Evolutionary conservation across 2,329 filamentous ascomycete genomes (phyloP), one percentile per base, ranked within the genome.

Genomic region (Nemania serpens): DNA sequence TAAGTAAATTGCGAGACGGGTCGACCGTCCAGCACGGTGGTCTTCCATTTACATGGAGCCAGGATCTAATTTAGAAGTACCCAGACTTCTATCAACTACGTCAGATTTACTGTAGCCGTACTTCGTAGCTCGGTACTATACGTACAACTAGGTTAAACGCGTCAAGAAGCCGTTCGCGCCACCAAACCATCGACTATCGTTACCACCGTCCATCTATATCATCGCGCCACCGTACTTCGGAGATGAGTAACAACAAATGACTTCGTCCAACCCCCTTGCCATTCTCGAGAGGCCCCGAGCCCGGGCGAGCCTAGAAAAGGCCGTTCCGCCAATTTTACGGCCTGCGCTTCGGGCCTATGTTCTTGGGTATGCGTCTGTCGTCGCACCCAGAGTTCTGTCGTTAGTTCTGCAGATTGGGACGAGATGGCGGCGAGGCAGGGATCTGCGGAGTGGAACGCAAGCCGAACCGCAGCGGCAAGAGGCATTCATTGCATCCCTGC

Each of bases 301-400:
- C 53, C 67, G 56, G 46, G 63, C 48, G 52, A 63, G 65, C 58
- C 69, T 75, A 66, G 68, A 73, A 64, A 64, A 70, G 41, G 66
- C 65, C 63, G 71, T 87, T 46, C 83, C 84, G 33, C 77, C 81
- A 12, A 63, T 79, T 42, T 73, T 88, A 34, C 80, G 82, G 54
- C 86, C 86, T 15, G 73, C 86, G 22, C 68, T 86, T 55, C 81
- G 84, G 60, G 86, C 86, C 48, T 89, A 86, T 72, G 69, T 85
- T 13, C 69, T 88, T 36, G 86, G 85, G 33, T 88, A 88, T 75
- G 81, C 81, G 17, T 87, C 84, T 53, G 78, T 81, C 36, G 84
- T 87, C 7, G 80, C 77, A 29, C 86, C 86, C 12, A 78, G 84
- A 61, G 73, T 88, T 20, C 69, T 87, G 64, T 82, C 82, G 2